Evolutionary conservation across 768 basidiomycete species (phyloP), one percentile per base, ranked within the genome.

Genomic region (Suillus paluster): DNA sequence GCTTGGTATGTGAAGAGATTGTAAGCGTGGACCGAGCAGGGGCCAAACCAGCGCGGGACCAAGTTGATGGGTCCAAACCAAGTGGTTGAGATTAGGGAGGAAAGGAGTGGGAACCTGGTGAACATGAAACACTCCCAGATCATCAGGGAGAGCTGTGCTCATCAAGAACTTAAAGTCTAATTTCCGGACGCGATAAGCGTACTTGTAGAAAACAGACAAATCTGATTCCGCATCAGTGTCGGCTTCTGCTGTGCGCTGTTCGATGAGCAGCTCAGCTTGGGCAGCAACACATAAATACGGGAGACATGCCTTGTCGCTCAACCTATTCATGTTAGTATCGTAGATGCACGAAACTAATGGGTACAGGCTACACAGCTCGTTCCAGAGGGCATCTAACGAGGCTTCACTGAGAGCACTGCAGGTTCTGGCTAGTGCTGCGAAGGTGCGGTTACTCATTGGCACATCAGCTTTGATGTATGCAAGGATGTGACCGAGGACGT

Each of bases 71-170:
- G 21, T 25, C 53, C 53, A 54, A 36, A 36, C 53, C 15, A 54
- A 14, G 21, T 38, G 21, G 21, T 21, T 54, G 15, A 54, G 53
- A 23, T 54, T 54, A 5, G 53, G 53, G 34, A 54, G 53, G 34
- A 54, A 21, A 23, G 53, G 53, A 23, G 33, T 36, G 34, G 52
- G 52, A 54, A 54, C 21, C 36, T 23, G 34, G 36, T 36, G 52
- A 36, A 36, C 52, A 7, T 54, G 52, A 17, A 54, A 54, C 52
- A 54, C 33, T 23, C 52, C 52, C 21, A 54, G 34, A n/a, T 54
- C 25, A 23, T 33, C 57, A 48, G n/a, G 38, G 21, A 34, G 23
- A 30, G 54, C 25, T 36, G 36, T 49, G 25, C 17, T 27, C 30
- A 19, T 36, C 52, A 36, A 36, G 21, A 36, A 36, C 5, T 50